Conservation (phyloP, 805 yeast species). For the Candida tammaniensis region DNA sequence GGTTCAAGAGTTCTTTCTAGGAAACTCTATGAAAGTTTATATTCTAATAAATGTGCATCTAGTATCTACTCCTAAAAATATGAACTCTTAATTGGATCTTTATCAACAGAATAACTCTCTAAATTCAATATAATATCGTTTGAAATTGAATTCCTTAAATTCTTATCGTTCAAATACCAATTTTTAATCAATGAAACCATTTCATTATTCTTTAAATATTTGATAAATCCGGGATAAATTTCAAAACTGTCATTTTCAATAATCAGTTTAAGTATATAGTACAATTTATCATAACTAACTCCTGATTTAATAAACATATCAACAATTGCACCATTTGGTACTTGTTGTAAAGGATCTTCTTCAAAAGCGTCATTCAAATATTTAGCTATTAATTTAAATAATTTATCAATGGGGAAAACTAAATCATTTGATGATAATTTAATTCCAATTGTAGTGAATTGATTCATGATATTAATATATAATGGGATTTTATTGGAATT, state of each 20-base stretch:
- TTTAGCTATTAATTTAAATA: conserved; percentile 63
- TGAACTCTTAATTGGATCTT: conserved; percentile 53
- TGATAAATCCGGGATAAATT: conserved; percentile 44
- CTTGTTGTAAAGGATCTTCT: conserved; percentile 29
- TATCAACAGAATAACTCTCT: conserved; percentile 45
- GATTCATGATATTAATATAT: conserved; percentile 33
- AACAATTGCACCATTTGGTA: conserved; percentile 55
- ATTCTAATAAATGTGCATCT: no score
- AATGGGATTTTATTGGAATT: conserved; percentile 33
- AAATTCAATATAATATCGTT: conserved; percentile 44
- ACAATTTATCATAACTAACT: conserved; percentile 60
- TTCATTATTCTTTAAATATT: conserved; percentile 43
- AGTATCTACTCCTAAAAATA: no score
- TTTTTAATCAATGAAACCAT: conserved; percentile 60
- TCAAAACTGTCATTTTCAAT: conserved; percentile 59
- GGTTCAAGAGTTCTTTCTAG: no score
- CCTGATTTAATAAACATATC: conserved; percentile 66
- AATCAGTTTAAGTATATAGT: conserved; percentile 59
- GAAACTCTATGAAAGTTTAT: no score
- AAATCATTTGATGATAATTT: conserved; percentile 66
- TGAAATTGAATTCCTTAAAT: conserved; percentile 55
- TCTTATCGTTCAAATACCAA: conserved; percentile 68
- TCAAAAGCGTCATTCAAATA: conserved; percentile 43
- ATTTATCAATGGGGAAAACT: conserved; percentile 74
- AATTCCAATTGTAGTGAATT: conserved; percentile 54